Percentiles rank a stretch among this genome's conserved stretches.
These are phyloP conservation scores for Geotrichum ghanense DNA, from an alignment of 805 yeast species.

Conservation along the genomic window DNA sequence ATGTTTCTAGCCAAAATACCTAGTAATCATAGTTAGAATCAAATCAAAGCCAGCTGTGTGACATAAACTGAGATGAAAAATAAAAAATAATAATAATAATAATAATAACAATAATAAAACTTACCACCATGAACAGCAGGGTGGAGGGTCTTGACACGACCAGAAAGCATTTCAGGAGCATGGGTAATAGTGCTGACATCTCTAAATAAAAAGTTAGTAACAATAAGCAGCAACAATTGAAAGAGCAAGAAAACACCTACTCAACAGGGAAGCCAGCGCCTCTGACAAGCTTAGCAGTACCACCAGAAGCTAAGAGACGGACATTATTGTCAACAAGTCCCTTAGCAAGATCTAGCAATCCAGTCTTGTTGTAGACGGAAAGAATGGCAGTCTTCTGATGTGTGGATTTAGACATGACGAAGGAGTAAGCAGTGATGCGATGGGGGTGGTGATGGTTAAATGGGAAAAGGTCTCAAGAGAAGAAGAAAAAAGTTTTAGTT, in stretches of 20 bases:
- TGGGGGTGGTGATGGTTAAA: background rate
- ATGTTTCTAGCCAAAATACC: constrained; percentile 84
- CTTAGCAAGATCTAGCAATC: constrained; percentile 89
- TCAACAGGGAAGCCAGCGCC: constrained; percentile 98
- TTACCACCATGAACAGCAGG: constrained; percentile 87
- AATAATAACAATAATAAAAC: background rate
- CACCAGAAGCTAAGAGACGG: constrained; percentile 92
- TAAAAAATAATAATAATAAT: constrained; percentile 6
- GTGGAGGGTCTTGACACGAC: constrained; percentile 95
- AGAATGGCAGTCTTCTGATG: constrained; percentile 75
- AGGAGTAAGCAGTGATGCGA: background rate
- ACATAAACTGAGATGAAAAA: background rate
- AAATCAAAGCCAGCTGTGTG: background rate
- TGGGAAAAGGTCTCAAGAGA: background rate
- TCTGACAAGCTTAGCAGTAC: constrained; percentile 87
- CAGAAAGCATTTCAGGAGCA: constrained; percentile 98
- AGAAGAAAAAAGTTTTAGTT: background rate
- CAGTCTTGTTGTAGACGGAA: constrained; percentile 96
- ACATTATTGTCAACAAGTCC: constrained; percentile 84
- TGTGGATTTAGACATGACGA: background rate
- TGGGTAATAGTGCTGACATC: constrained; percentile 92
- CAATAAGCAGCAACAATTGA: background rate
- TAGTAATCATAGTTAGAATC: background rate
- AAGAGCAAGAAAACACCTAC: constrained; percentile 12
- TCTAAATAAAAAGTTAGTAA: constrained; percentile 10